Conservation (phyloP, 2,329 filamentous ascomycete genomes). For the Claviceps paspali region DNA sequence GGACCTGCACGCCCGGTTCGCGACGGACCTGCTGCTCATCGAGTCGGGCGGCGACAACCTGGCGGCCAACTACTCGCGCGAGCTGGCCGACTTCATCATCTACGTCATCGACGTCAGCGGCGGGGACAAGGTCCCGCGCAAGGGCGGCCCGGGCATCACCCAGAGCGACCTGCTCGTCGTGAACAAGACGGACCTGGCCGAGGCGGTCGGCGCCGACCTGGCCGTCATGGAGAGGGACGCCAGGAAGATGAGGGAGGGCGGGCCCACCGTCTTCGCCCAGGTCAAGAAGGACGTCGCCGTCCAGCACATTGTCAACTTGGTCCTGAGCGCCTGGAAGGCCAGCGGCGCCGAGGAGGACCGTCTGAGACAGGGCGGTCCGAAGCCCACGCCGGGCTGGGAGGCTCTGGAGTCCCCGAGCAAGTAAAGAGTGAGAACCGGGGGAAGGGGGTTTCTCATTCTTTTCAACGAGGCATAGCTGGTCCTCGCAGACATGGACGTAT, state of each 20-base stretch:
- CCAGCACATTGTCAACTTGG: slow-evolving; percentile 73
- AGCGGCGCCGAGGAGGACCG: slow-evolving; percentile 59
- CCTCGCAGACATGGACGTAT: too few species aligned
- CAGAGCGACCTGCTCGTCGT: slow-evolving; percentile 88
- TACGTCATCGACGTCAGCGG: slow-evolving; percentile 97
- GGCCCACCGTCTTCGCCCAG: slow-evolving; percentile 88
- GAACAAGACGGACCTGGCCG: slow-evolving; percentile 93
- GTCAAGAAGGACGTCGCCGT: slow-evolving; percentile 87
- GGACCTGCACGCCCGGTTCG: slow-evolving; percentile 67
- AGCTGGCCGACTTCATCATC: slow-evolving; percentile 93
- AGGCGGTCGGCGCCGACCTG: slow-evolving; percentile 79
- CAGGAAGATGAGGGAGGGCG: slow-evolving; percentile 86
- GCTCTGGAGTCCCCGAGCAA: too few species aligned
- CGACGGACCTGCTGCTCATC: slow-evolving; percentile 74
- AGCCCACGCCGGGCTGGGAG: slow-evolving; percentile 40
- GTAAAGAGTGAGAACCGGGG: slow-evolving; percentile 6
- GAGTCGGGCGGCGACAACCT: slow-evolving; percentile 94
- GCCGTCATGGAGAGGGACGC: slow-evolving; percentile 90
- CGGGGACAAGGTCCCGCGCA: slow-evolving; percentile 90
- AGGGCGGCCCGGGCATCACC: slow-evolving; percentile 93
- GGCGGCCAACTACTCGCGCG: slow-evolving; percentile 88
- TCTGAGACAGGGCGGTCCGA: slow-evolving; percentile 39
- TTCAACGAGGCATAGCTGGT: too few species aligned
- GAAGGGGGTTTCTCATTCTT: too few species aligned
- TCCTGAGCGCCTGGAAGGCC: slow-evolving; percentile 82